Conservation (phyloP, 1,284 basidiomycete genomes). For the Golubevia sp. region DNA sequence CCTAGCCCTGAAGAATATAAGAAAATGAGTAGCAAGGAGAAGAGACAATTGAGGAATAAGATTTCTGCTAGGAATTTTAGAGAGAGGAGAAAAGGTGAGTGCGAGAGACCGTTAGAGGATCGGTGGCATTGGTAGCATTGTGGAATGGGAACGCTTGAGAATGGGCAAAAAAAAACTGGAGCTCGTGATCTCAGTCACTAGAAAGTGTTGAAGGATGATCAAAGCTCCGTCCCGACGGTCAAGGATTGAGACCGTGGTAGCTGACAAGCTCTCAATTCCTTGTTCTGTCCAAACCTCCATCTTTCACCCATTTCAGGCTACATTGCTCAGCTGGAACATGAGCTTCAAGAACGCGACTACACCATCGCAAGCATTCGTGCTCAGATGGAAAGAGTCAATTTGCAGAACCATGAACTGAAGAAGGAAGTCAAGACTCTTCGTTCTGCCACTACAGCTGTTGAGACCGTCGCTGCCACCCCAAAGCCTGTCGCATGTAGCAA, state of each 20-base stretch:
- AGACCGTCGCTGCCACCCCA: too few relatives aligned
- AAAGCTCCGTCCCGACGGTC: too few relatives aligned
- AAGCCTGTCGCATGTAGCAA: too few relatives aligned
- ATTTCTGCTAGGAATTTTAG: conserved; percentile 94
- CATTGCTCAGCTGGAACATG: conserved; percentile 53
- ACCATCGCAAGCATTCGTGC: conserved; percentile 48
- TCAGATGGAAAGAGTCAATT: conserved; percentile 37
- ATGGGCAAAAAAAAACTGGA: too few relatives aligned
- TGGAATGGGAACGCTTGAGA: too few relatives aligned
- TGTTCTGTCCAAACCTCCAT: too few relatives aligned
- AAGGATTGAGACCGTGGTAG: too few relatives aligned
- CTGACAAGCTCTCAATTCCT: too few relatives aligned
- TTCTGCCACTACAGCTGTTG: neutral
- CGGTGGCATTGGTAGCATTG: too few relatives aligned
- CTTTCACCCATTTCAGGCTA: conserved; percentile 28
- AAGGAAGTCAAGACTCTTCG: conserved; percentile 48
- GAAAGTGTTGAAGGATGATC: too few relatives aligned
- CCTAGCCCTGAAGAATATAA: conserved; percentile 90
- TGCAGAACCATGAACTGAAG: conserved; percentile 42
- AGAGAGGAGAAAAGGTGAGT: conserved; percentile 82
- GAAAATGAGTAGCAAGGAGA: conserved; percentile 93
- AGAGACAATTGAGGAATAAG: conserved; percentile 94
- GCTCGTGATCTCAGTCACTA: too few relatives aligned
- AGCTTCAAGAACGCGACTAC: conserved; percentile 48
- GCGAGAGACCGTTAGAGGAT: too few relatives aligned